A percentile compares a stretch with the other conserved stretches of the same genome.
These are phyloP conservation scores for Podospora tetraspora DNA, from an alignment of 495 filamentous ascomycete species.

Conservation along the genomic window DNA sequence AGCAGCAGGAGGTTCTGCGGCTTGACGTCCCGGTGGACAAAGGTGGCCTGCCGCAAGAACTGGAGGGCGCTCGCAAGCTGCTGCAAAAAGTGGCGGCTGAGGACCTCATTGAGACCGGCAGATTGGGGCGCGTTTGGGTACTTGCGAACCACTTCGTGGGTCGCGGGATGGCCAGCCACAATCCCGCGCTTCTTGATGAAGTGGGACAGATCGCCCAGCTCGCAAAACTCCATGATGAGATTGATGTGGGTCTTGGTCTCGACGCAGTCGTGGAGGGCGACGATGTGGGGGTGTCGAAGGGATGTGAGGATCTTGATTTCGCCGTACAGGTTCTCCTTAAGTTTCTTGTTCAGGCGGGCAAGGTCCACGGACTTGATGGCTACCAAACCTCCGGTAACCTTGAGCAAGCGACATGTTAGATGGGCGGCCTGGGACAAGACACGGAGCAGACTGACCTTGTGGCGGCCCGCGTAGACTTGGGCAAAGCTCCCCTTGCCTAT, in stretches of 20 bases:
- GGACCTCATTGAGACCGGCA: slow-evolving; percentile 78
- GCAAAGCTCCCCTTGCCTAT: slow-evolving; percentile 96
- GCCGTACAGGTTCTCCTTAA: slow-evolving; percentile 90
- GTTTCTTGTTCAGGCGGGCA: slow-evolving; percentile 82
- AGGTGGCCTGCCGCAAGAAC: slow-evolving; percentile 76
- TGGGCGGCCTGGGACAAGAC: not conserved
- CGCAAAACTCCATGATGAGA: slow-evolving; percentile 97
- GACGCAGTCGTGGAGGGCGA: slow-evolving; percentile 87
- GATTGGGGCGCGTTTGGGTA: slow-evolving; percentile 78
- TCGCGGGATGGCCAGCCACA: slow-evolving; percentile 66
- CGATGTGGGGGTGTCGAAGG: slow-evolving; percentile 93
- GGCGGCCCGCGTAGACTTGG: slow-evolving; percentile 80
- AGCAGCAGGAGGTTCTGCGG: slow-evolving; percentile 92
- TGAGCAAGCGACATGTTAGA: slow-evolving; percentile 36
- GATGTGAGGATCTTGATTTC: slow-evolving; percentile 92
- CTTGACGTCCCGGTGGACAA: slow-evolving; percentile 95
- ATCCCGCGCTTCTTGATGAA: slow-evolving; percentile 92
- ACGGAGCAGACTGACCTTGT: slow-evolving; percentile 56
- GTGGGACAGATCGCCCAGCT: slow-evolving; percentile 82
- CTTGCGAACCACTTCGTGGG: slow-evolving; percentile 78
- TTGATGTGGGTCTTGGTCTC: slow-evolving; percentile 85
- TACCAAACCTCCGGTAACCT: slow-evolving; percentile 63
- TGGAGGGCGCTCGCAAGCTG: slow-evolving; percentile 89
- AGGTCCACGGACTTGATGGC: slow-evolving; percentile 96
- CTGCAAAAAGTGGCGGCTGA: slow-evolving; percentile 92